These are phyloP conservation scores for Lentinula lateritia DNA, from an alignment of 768 basidiomycete species.

Conservation along the genomic window DNA sequence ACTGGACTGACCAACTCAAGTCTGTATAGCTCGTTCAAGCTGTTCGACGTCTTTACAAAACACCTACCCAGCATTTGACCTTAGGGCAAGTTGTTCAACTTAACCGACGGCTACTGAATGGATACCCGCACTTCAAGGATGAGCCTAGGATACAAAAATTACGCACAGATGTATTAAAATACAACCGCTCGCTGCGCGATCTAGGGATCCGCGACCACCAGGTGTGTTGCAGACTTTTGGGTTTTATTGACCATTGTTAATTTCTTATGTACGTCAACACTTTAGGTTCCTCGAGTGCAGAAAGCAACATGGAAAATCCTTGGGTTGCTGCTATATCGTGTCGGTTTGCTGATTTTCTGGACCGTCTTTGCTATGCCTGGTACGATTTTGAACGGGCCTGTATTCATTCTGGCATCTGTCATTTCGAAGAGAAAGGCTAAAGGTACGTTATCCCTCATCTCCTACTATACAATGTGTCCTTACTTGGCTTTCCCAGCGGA, in stretches of 20 bases:
- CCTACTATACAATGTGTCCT: neutral
- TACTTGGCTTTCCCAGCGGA: conserved; percentile 53
- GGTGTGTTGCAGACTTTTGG: conserved; percentile 30
- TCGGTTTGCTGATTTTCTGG: conserved; percentile 76
- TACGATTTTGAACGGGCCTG: conserved; percentile 84
- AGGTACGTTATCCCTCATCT: conserved; percentile 36
- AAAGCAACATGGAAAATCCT: conserved; percentile 83
- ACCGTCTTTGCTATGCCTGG: conserved; percentile 82
- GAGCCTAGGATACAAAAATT: conserved; percentile 87
- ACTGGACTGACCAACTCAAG: neutral
- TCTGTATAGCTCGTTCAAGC: conserved; percentile 82
- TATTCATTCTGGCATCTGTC: conserved; percentile 85
- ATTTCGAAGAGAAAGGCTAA: conserved; percentile 85
- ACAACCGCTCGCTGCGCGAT: conserved; percentile 83
- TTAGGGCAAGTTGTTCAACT: conserved; percentile 94
- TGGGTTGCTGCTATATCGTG: conserved; percentile 76
- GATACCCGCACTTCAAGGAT: conserved; percentile 87
- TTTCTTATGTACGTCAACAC: neutral
- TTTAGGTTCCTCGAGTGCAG: conserved; percentile 79
- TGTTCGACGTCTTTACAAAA: conserved; percentile 86
- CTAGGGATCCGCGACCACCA: conserved; percentile 93
- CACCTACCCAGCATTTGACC: conserved; percentile 89
- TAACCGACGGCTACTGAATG: conserved; percentile 87
- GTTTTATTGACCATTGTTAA: no score
- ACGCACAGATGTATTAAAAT: conserved; percentile 74